Evolutionary conservation across 1,139 yeast species (phyloP).

Genomic region (Taphrina confusa): DNA sequence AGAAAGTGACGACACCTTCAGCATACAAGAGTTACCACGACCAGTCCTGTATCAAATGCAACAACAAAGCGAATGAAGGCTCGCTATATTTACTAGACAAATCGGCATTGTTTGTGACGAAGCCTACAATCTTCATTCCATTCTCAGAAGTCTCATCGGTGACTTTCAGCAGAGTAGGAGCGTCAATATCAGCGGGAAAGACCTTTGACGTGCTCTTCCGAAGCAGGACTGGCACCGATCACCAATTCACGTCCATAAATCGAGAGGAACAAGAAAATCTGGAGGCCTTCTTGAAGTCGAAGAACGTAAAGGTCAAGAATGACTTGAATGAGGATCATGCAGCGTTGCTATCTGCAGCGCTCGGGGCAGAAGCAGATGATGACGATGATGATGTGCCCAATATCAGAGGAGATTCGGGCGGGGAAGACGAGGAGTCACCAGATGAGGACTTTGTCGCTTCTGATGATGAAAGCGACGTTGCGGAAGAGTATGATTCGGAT

Average conservation of each 20-base stretch:
- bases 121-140: slow-evolving; percentile 91
- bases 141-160: slow-evolving; percentile 74
- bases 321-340: slow-evolving; percentile 87
- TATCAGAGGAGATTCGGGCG: slow-evolving; percentile 64
- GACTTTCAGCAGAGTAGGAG: slow-evolving; percentile 84
- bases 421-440: slow-evolving; percentile 48
- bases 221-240: slow-evolving; percentile 66
- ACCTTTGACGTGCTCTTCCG: slow-evolving; percentile 89
- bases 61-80: slow-evolving; percentile 94
- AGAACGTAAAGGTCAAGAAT: slow-evolving; percentile 77
- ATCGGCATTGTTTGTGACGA: slow-evolving; percentile 85
- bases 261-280: slow-evolving; percentile 83
- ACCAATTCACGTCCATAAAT: slow-evolving; percentile 83
- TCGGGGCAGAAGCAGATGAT: slow-evolving; percentile 59
- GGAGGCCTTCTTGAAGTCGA: slow-evolving; percentile 73
- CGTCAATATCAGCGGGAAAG: slow-evolving; percentile 74
- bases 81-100: slow-evolving; percentile 86
- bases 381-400: slow-evolving; percentile 59
- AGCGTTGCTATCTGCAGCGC: slow-evolving; percentile 59
- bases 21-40: slow-evolving; percentile 45
- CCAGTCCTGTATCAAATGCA: slow-evolving; percentile 86
- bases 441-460: slow-evolving; percentile 42
- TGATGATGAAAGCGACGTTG: slow-evolving; percentile 61
- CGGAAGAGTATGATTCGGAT: slow-evolving; percentile 85
- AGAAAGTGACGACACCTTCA: slow-evolving; percentile 86